Base-by-base conservation (phyloP, 1,139 yeast genomes). In the Geotrichum candidum region DNA sequence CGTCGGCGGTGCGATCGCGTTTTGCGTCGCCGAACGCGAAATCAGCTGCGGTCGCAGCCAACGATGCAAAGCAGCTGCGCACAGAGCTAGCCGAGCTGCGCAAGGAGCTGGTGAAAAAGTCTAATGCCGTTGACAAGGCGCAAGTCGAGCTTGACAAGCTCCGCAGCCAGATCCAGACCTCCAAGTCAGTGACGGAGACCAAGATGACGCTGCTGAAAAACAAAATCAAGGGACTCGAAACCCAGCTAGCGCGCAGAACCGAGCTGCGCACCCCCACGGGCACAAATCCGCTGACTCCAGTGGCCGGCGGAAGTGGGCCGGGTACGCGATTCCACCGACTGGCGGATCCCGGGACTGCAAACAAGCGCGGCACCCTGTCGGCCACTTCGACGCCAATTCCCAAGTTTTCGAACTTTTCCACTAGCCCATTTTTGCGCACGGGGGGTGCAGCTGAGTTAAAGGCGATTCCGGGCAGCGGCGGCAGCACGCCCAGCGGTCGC, bases 101-200 rank as follows among this genome's bases (percentile, higher is more conserved):
- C 50, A 29, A 60, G 6, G 67, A 66, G 51, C 25, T 64, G 46
- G 61, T 62, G n/a, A 62, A 63, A 31, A 66, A 65, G 52, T 58
- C 59, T 13, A 53, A 58, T 18, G 60, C 59, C 6, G 60, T 59
- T 2, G 69, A 68, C n/a, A 64, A 65, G 55, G 62, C 62, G n/a
- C 29, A 50, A 0, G 46, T 65, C 15, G 71, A 68, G 54, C 58
- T 63, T 27, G 68, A 66, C 2, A 61, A 61, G 46, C 62, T 61
- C 33, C 63, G 63, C 31, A 25, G 55, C 15, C 68, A 67, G 53
- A 58, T 61, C 33, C 58, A 64, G 10, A 65, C 65, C 31, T 66
- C 66, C 48, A 65, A 66, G 56, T 63, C 67, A 1, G 68, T 63
- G 13, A 53, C 65, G 53, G 69, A 68, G 51, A 55, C 65, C 1